phyloP scores from a whole-genome alignment of 371 early-diverging fungal genomes.

The Rhizopus arrhizus region DNA sequence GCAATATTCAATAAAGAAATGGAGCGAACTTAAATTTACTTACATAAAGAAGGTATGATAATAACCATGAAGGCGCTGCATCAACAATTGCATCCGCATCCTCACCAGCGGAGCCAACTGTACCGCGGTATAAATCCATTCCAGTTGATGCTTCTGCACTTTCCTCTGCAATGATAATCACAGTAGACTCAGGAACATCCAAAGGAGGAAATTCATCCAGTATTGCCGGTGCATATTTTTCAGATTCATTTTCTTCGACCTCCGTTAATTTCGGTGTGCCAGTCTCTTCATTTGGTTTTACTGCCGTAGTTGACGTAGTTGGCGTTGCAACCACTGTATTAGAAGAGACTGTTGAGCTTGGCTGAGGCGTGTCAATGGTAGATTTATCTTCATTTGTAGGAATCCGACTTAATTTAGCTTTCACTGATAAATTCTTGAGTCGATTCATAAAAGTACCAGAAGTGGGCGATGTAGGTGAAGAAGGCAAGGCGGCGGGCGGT shows the following conservation, averaged over 20 bases:
- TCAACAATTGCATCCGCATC: slow-evolving; percentile 50
- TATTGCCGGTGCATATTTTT: slow-evolving; percentile 49
- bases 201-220: slow-evolving; percentile 63
- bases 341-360: neutral
- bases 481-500: slow-evolving; percentile 43
- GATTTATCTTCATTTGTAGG: slow-evolving; percentile 43
- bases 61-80: slow-evolving; percentile 62
- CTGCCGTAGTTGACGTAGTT: neutral
- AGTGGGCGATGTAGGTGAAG: slow-evolving; percentile 37
- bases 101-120: slow-evolving; percentile 57
- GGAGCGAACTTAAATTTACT: slow-evolving; percentile 10
- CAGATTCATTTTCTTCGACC: slow-evolving; percentile 6
- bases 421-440: slow-evolving; percentile 55
- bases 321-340: slow-evolving; percentile 3
- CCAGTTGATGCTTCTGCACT: slow-evolving; percentile 77
- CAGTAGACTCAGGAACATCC: slow-evolving; percentile 65
- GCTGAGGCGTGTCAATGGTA: neutral
- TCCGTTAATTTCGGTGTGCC: neutral
- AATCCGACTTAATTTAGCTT: slow-evolving; percentile 46
- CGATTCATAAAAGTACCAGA: slow-evolving; percentile 54
- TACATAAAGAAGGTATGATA: slow-evolving; percentile 65
- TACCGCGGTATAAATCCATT: slow-evolving; percentile 77
- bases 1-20: neutral
- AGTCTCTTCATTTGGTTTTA: neutral
- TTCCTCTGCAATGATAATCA: slow-evolving; percentile 79